Base-by-base conservation (phyloP, 2,329 filamentous ascomycete genomes). In the Trichoderma brevicompactum region DNA sequence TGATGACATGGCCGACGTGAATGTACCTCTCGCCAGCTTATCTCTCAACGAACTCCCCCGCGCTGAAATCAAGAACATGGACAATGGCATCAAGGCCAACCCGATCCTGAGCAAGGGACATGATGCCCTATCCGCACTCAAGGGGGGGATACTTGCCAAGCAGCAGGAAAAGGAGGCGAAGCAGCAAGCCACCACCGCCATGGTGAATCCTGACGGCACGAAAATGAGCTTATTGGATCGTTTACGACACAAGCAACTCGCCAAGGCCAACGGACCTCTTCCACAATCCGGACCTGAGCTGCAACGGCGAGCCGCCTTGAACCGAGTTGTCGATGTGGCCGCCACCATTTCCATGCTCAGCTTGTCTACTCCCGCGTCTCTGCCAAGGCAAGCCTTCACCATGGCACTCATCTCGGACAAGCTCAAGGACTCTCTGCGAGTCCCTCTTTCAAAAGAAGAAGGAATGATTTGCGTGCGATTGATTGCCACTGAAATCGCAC, bases 201-300 rank as follows among this genome's bases (percentile, higher is more conserved):
- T 76, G 64, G 69, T 78, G 43, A 83, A 82, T 66, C 68, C 79
- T 1, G 80, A 81, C 56, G 81, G 79, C 49, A 76, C 77, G 52
- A 82, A 88, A 78, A 87, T 90, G 79, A 87, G 86, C 61, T 85
- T 96, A 28, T 82, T 95, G 65, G 91, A 94, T 75, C 89, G 91
- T 55, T 85, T 96, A 68, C 88, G 90, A 68, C 82, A 84, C 63
- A 94, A 94, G 79, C 86, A 91, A 70, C 76, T 83, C 69, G 81
- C 85, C 74, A 83, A 84, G 70, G 76, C 80, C 8, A 80, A 78
- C 56, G 91, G 88, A 73, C 75, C 82, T 5, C 75, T 83, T 0
- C 87, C 89, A 0, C 79, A 89, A 1, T 81, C 87, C 1, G 72
- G 82, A 0, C 80, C 83, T 0, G 82, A 88, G 70, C 78, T 91